A percentile compares a stretch with the other conserved stretches of the same genome.
phyloP scores from a whole-genome alignment of 2,329 filamentous ascomycete species.

The Thyridium curvatum region DNA sequence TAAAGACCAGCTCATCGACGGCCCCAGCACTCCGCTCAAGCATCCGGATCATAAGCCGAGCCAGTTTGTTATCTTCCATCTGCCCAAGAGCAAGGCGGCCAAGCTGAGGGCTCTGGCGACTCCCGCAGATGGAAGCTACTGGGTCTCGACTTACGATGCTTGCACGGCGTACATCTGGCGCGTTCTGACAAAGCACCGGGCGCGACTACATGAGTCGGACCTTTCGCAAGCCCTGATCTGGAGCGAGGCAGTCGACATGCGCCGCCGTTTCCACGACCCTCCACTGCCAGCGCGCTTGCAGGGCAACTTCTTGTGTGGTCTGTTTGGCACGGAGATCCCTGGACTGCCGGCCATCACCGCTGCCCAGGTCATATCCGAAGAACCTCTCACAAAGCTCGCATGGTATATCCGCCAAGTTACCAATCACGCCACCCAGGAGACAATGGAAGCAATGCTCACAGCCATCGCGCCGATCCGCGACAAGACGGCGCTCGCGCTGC shows the following conservation, averaged over 20 bases:
- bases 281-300: slow-evolving; percentile 22
- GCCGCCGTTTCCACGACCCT: slow-evolving; percentile 21
- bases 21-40: too few relatives aligned
- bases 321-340: slow-evolving; percentile 11
- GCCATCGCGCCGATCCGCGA: slow-evolving; percentile 26
- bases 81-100: slow-evolving; percentile 11
- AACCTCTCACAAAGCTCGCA: slow-evolving; percentile 26
- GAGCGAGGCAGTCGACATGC: slow-evolving; percentile 31
- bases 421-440: slow-evolving; percentile 22
- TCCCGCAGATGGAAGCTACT: slow-evolving; percentile 20
- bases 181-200: slow-evolving; percentile 21
- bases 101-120: slow-evolving; percentile 26
- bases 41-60: too few relatives aligned
- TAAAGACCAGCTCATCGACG: too few relatives aligned
- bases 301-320: slow-evolving; percentile 22
- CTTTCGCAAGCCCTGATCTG: slow-evolving; percentile 18
- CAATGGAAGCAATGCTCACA: slow-evolving; percentile 19
- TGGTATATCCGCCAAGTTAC: slow-evolving; percentile 30
- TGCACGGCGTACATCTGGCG: slow-evolving; percentile 31
- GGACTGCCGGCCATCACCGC: slow-evolving; percentile 17
- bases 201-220: slow-evolving; percentile 20
- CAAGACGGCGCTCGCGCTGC: slow-evolving; percentile 24
- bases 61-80: slow-evolving; percentile 25
- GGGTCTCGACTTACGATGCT: slow-evolving; percentile 35
- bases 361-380: slow-evolving; percentile 23